A percentile compares a stretch with the other conserved stretches of the same genome.
phyloP scores from a whole-genome alignment of 129 eudicot genomes.

The Logfia minima region DNA sequence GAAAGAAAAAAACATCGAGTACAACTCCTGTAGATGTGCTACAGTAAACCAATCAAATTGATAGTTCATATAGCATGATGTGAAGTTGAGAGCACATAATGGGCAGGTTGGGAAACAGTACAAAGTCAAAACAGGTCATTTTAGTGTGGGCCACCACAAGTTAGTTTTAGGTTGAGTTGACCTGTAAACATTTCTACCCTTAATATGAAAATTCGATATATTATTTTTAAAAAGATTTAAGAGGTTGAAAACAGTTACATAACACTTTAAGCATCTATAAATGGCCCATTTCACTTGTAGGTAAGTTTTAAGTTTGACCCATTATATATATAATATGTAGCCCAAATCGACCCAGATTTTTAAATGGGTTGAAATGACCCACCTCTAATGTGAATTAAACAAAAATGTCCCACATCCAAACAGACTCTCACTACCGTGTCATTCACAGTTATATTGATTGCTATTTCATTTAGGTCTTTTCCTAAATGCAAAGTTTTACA shows the following conservation, averaged over 20 bases:
- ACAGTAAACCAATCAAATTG: no score
- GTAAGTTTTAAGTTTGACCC: not conserved
- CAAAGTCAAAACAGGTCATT: not conserved
- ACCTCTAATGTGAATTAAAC: not conserved
- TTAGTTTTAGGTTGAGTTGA: not conserved
- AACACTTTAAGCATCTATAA: not conserved
- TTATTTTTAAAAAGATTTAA: not conserved
- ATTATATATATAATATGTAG: not conserved
- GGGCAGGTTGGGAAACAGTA: not conserved
- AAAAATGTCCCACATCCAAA: not conserved
- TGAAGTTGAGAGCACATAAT: not conserved
- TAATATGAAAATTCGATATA: not conserved
- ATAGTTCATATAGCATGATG: not conserved
- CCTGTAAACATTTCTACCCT: not conserved
- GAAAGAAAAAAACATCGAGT: no score
- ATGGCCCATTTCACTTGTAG: not conserved
- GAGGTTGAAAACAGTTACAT: not conserved
- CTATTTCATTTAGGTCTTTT: no score
- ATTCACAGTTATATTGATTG: not conserved
- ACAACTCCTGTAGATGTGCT: no score
- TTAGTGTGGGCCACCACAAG: slow-evolving; percentile 3
- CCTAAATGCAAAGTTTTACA: not conserved
- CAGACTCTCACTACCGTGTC: not conserved
- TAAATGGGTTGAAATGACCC: not conserved
- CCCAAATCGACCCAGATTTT: not conserved